Conservation (phyloP, 108 stramenopile genomes). For the Nitzschia inconspicua region DNA sequence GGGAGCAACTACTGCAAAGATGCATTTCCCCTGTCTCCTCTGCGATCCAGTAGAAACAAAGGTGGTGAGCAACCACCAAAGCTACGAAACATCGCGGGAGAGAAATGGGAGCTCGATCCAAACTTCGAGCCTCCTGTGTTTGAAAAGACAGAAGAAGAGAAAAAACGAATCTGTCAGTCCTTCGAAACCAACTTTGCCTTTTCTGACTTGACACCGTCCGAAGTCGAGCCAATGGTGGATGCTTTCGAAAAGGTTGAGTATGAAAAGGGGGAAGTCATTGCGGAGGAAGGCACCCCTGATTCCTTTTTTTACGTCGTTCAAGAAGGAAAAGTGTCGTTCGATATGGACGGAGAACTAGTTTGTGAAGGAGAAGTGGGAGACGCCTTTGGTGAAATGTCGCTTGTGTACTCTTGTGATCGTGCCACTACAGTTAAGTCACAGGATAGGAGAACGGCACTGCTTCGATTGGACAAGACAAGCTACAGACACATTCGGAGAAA, state of each 20-base stretch:
- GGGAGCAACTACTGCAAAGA: too few species aligned
- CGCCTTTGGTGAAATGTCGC: conserved; percentile 85
- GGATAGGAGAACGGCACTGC: conserved; percentile 33
- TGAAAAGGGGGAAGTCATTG: conserved; percentile 44
- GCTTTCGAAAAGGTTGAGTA: conserved; percentile 53
- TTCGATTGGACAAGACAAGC: conserved; percentile 61
- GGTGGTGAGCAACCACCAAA: not conserved
- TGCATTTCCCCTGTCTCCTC: too few species aligned
- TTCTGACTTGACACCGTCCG: conserved; percentile 35
- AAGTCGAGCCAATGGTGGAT: conserved; percentile 56
- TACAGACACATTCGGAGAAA: conserved; percentile 63
- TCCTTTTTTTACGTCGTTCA: conserved; percentile 72
- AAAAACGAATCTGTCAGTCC: conserved; percentile 44
- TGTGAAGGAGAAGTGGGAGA: conserved; percentile 45
- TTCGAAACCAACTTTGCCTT: conserved; percentile 69
- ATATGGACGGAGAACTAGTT: conserved; percentile 60
- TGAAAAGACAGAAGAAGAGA: conserved; percentile 50
- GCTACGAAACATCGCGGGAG: conserved; percentile 9
- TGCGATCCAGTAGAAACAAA: too few species aligned
- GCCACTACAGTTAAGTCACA: conserved; percentile 67
- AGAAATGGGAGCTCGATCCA: conserved; percentile 1
- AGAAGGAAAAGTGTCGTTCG: conserved; percentile 60
- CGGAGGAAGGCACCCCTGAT: conserved; percentile 72
- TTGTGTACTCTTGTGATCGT: conserved; percentile 79
- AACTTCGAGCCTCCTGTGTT: conserved; percentile 42